These are phyloP conservation scores for Scortechinia acanthostroma DNA, from an alignment of 2,329 filamentous ascomycete species.

Conservation along the genomic window DNA sequence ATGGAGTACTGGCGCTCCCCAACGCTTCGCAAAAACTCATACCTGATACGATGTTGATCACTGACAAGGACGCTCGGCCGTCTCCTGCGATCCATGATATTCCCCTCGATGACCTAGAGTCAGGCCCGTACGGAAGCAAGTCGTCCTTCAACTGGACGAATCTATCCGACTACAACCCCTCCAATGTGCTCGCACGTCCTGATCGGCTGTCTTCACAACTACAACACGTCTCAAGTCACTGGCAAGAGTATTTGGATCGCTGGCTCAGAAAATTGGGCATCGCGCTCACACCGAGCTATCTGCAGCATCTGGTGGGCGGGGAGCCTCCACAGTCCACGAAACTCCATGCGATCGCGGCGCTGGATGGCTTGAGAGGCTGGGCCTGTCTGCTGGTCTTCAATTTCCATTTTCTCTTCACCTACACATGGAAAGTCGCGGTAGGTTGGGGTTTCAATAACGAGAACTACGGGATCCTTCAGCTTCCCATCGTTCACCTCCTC, in stretches of 20 bases:
- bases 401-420: conserved; percentile 31
- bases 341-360: conserved; percentile 5
- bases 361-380: conserved; percentile 30
- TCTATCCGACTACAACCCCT: no score
- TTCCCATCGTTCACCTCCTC: conserved; percentile 29
- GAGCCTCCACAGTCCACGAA: neutral
- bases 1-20: no score
- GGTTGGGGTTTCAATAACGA: conserved; percentile 16
- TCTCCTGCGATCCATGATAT: neutral
- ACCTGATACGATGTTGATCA: no score
- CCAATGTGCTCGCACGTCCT: no score
- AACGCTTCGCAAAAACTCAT: no score
- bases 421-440: conserved; percentile 12
- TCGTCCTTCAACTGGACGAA: no score
- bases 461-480: conserved; percentile 16
- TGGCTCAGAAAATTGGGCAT: neutral
- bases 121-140: no score
- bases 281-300: neutral
- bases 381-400: conserved; percentile 32
- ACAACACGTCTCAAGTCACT: neutral
- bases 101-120: neutral
- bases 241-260: neutral
- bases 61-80: no score
- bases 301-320: neutral
- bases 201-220: no score